Conservation (phyloP, 345 rosid species). For the Isatis tinctoria region DNA sequence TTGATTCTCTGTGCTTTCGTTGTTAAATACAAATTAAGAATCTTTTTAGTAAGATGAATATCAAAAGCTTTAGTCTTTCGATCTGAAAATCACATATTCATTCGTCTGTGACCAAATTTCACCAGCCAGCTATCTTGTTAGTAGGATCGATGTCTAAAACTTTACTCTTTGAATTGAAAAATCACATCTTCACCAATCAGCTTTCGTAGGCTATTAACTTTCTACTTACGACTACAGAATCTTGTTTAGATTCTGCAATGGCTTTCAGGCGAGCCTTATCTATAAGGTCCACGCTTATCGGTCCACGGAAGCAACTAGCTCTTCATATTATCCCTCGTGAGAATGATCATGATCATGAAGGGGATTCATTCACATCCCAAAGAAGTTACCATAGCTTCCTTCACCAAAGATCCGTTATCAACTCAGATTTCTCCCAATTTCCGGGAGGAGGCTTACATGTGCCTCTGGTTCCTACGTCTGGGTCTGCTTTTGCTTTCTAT, state of each 20-base stretch:
- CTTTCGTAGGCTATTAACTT: neutral
- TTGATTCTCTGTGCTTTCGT: neutral
- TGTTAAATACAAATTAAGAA: neutral
- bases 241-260: slow-evolving; percentile 42
- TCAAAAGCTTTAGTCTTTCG: neutral
- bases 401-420: slow-evolving; percentile 36
- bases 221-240: slow-evolving; percentile 1
- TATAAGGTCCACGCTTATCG: slow-evolving; percentile 40
- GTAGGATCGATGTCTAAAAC: neutral
- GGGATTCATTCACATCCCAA: slow-evolving; percentile 22
- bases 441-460: slow-evolving; percentile 28
- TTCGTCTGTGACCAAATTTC: neutral
- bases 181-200: slow-evolving; percentile 8
- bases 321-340: slow-evolving; percentile 38
- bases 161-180: neutral
- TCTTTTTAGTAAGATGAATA: neutral
- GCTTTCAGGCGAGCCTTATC: slow-evolving; percentile 52
- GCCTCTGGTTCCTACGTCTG: slow-evolving; percentile 32
- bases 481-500: slow-evolving; percentile 36
- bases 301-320: slow-evolving; percentile 36
- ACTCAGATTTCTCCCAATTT: slow-evolving; percentile 26
- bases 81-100: neutral
- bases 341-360: slow-evolving; percentile 33
- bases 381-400: slow-evolving; percentile 31
- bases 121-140: neutral